phyloP scores from a whole-genome alignment of 352 stramenopile species.

The Globisporangium nagaii region DNA sequence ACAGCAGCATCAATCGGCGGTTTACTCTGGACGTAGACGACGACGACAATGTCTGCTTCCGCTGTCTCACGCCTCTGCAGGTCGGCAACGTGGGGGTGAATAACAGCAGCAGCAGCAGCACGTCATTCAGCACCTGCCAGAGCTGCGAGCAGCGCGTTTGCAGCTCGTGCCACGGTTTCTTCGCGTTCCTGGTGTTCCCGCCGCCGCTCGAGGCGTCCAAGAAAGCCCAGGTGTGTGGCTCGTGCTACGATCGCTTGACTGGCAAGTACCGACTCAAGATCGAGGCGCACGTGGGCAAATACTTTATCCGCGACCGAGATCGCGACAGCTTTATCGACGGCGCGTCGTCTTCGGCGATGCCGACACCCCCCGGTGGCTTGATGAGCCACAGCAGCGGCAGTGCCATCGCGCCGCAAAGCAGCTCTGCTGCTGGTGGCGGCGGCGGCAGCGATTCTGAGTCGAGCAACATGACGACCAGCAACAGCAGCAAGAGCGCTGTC shows the following conservation, averaged over 20 bases:
- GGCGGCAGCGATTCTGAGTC: slow-evolving; percentile 8
- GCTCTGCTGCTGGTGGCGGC: neutral
- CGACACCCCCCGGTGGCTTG: neutral
- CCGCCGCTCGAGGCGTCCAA: slow-evolving; percentile 51
- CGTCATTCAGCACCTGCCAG: slow-evolving; percentile 22
- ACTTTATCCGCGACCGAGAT: slow-evolving; percentile 49
- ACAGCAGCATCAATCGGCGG: neutral
- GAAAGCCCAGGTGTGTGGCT: slow-evolving; percentile 61
- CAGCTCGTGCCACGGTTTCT: slow-evolving; percentile 41
- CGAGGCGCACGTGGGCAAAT: slow-evolving; percentile 64
- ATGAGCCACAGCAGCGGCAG: neutral
- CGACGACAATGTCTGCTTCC: slow-evolving; percentile 58
- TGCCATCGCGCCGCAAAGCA: neutral
- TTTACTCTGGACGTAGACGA: slow-evolving; percentile 29
- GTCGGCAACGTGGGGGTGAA: neutral
- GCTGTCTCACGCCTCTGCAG: slow-evolving; percentile 41
- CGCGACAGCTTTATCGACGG: neutral
- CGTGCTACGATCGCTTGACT: slow-evolving; percentile 59
- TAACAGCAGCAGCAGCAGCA: no score
- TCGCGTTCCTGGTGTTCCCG: slow-evolving; percentile 69
- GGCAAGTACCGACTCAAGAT: slow-evolving; percentile 63
- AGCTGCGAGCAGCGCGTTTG: slow-evolving; percentile 70
- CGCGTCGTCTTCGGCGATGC: neutral
- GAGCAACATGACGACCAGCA: slow-evolving; percentile 6
- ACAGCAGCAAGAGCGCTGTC: slow-evolving; percentile 8